Evolutionary conservation across 139 green algal species (phyloP).

Genomic region (Volvox africanus): DNA sequence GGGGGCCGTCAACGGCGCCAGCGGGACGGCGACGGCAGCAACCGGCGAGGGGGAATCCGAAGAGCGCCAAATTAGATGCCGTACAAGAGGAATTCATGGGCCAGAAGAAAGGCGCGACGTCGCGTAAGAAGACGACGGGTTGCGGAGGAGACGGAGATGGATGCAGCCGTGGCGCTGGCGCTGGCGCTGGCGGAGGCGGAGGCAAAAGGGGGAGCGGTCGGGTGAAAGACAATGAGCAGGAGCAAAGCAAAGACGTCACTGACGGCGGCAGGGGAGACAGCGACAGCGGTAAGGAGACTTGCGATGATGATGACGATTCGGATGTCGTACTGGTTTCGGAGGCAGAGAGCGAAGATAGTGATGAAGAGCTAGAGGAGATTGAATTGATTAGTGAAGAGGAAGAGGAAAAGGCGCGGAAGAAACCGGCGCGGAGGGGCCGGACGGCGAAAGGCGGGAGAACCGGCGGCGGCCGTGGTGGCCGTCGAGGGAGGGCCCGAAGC

Average conservation of each 20-base stretch:
- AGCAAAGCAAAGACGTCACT: not conserved
- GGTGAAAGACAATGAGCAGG: too few species aligned
- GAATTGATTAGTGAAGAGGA: not conserved
- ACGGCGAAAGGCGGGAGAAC: not conserved
- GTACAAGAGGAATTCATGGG: too few species aligned
- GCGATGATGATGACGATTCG: not conserved
- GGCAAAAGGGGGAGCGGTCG: too few species aligned
- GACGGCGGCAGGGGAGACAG: not conserved
- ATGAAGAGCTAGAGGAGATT: not conserved
- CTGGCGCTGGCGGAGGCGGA: not conserved
- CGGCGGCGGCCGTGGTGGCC: not conserved
- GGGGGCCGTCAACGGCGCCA: too few species aligned
- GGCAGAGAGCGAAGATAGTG: not conserved
- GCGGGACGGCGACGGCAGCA: too few species aligned
- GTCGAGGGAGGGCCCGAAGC: not conserved
- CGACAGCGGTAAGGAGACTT: too few species aligned
- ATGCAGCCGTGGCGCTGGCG: not conserved
- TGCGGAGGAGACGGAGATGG: not conserved
- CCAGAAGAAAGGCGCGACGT: not conserved
- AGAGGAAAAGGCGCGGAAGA: not conserved
- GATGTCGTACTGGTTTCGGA: constrained; percentile 20
- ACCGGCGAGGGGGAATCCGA: too few species aligned
- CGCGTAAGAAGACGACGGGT: not conserved
- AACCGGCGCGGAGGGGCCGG: not conserved
- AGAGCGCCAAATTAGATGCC: too few species aligned